Evolutionary conservation across 73 alveolate species (phyloP), one percentile per base, ranked within the genome.

Genomic region (Paramecium pentaurelia): DNA sequence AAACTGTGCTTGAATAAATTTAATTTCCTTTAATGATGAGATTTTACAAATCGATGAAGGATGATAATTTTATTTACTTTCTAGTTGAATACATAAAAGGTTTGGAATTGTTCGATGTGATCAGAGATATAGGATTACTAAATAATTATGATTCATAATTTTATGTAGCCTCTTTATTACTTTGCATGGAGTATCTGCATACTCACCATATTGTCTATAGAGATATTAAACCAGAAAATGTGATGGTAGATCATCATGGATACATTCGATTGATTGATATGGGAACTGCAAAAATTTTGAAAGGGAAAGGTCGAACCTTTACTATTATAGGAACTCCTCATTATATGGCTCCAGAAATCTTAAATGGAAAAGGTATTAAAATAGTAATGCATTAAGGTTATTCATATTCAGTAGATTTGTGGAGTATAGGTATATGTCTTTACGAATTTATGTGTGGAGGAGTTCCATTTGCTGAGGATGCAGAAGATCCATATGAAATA

Each of bases 311-410:
- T 40, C 93, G 97, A 92, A 95, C 97, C 1, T 92, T 91, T 40
- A 95, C 97, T 36, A 89, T 95, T 30, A 95, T 95, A 8, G 97
- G 97, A n/a, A 95, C 97, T 7, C 97, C 97, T 11, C 97, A 95
- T 93, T 93, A 95, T 58, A 95, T 95, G 97, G 96, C 97, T 3
- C 96, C 97, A 5, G 97, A 95, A 60, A 86, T 86, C 6, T 91
- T 95, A 45, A 88, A 86, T 80, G 97, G 97, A 49, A 95, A 93
- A 58, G 97, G 96, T 73, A 73, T 73, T 34, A 32, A 37, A 12
- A 30, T 14, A 73, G 36, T 32, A 36, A 54, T 54, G 70, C 47
- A 37, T 34, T 37, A 30, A 73, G 87, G 94, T 6, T 95, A 95
- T 87, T 92, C 97, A 0, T 95, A 88, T 60, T 92, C 44, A 11